These are phyloP conservation scores for Fusarium sp. DNA, from an alignment of 2,329 filamentous ascomycete species.

Conservation along the genomic window DNA sequence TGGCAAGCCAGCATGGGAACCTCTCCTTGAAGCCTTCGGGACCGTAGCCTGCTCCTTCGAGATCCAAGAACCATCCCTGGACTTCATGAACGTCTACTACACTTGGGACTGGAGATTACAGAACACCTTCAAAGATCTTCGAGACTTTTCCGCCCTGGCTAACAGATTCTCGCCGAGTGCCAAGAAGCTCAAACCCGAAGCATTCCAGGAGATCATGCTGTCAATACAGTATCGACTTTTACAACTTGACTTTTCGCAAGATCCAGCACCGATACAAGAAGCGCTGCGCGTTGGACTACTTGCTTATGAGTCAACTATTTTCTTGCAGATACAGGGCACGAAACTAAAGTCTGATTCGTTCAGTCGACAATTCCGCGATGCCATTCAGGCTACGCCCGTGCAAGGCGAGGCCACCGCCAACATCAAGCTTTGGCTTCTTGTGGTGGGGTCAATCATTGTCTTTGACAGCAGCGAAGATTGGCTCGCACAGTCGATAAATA, in stretches of 20 bases:
- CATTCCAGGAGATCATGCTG: conserved; percentile 44
- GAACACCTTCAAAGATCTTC: conserved; percentile 44
- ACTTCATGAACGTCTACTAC: conserved; percentile 18
- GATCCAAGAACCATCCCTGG: neutral
- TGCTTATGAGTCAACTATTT: conserved; percentile 43
- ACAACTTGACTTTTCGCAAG: conserved; percentile 28
- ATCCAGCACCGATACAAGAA: conserved; percentile 28
- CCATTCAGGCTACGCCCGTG: conserved; percentile 17
- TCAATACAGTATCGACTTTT: conserved; percentile 46
- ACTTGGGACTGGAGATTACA: conserved; percentile 37
- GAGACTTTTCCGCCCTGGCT: conserved; percentile 43
- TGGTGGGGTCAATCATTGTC: conserved; percentile 38
- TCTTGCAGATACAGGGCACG: conserved; percentile 33
- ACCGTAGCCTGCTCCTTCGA: neutral
- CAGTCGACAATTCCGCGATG: conserved; percentile 4
- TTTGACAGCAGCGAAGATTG: conserved; percentile 36
- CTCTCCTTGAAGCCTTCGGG: conserved; percentile 9
- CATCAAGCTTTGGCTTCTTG: conserved; percentile 42
- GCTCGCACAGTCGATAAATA: conserved; percentile 31
- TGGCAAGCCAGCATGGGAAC: conserved; percentile 31
- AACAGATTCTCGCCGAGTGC: conserved; percentile 31
- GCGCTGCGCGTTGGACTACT: conserved; percentile 43
- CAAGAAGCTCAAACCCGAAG: conserved; percentile 39
- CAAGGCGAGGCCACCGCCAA: conserved; percentile 6
- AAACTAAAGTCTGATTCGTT: conserved; percentile 31